Base-by-base conservation (phyloP, 148 eudicot species). In the Camellia lanceoleosa region DNA sequence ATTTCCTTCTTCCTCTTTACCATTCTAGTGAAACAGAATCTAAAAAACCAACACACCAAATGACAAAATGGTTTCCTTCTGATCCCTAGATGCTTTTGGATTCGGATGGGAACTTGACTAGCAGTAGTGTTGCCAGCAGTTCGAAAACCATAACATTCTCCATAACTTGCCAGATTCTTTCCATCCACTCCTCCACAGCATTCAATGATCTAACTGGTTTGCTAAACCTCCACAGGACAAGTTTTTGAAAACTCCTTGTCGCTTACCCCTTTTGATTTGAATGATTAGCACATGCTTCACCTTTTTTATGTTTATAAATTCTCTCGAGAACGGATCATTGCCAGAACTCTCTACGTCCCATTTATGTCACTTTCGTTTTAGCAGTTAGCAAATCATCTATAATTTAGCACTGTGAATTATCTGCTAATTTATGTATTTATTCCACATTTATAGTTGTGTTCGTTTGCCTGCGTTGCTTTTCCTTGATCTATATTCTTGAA, bases 371-470 rank as follows among this genome's bases (percentile, higher is more conserved):
- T 62, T 62, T 42, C 4, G 54, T 5, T 51, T 5, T 67, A 67
- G 47, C 13, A 67, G 30, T 67, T 67, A 43, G 38, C 38, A 42
- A 42, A 42, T 41, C 42, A 55, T 16, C 51, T 68, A 47, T 15
- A 41, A 68, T 18, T 2, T 68, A 6, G 71, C 44, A 68, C 71
- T 68, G 10, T 14, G 71, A 66, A 68, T 68, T 68, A 68, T 68
- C n/a, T 42, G 71, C 71, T 43, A 7, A 68, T 42, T 43, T 68
- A 19, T 44, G 19, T 51, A 15, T 68, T 68, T 46, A 68, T 68
- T 68, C 72, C 72, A 16, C 72, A 44, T 42, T 68, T 16, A 16
- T 68, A 68, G 72, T 23, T 68, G 20, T 43, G 72, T 68, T 68
- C 51, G 43, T 20, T 15, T 68, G 49, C 18, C 51, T 43, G n/a